phyloP scores from a whole-genome alignment of 2,329 filamentous ascomycete genomes.

The Pyrenophora tritici-repentis region DNA sequence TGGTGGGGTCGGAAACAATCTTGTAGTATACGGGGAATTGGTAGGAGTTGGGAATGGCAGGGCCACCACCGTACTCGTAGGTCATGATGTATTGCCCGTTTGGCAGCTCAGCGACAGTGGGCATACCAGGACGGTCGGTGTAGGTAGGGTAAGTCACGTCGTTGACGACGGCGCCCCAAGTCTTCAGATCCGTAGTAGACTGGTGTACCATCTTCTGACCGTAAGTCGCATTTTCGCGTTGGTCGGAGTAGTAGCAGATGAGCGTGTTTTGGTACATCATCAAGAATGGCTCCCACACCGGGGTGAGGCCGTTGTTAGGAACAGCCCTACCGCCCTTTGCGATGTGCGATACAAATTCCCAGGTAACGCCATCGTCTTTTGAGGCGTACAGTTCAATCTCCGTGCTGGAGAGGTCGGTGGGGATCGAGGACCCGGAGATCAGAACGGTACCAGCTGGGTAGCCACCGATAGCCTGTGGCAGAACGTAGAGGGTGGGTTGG shows the following conservation, averaged over 20 bases:
- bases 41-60: slow-evolving; percentile 38
- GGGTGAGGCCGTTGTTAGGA: slow-evolving; percentile 67
- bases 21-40: slow-evolving; percentile 61
- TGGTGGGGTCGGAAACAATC: slow-evolving; percentile 53
- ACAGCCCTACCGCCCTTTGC: slow-evolving; percentile 66
- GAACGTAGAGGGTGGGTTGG: slow-evolving; percentile 70
- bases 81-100: slow-evolving; percentile 66
- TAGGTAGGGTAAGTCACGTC: slow-evolving; percentile 68
- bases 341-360: slow-evolving; percentile 70
- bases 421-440: slow-evolving; percentile 64
- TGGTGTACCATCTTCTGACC: slow-evolving; percentile 74
- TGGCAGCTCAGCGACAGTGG: slow-evolving; percentile 63
- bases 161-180: slow-evolving; percentile 64
- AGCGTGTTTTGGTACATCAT: slow-evolving; percentile 63
- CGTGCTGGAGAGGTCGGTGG: slow-evolving; percentile 63
- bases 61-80: slow-evolving; percentile 65
- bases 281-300: slow-evolving; percentile 76
- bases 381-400: slow-evolving; percentile 73
- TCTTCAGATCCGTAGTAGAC: slow-evolving; percentile 61
- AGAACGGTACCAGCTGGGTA: slow-evolving; percentile 68
- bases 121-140: slow-evolving; percentile 70
- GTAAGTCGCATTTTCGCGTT: slow-evolving; percentile 64
- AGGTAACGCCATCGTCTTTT: slow-evolving; percentile 63
- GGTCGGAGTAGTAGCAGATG: slow-evolving; percentile 73
- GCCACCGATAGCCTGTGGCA: slow-evolving; percentile 62